Evolutionary conservation across 306 rosid species (phyloP).

Genomic region (Casuarina cunninghamiana): DNA sequence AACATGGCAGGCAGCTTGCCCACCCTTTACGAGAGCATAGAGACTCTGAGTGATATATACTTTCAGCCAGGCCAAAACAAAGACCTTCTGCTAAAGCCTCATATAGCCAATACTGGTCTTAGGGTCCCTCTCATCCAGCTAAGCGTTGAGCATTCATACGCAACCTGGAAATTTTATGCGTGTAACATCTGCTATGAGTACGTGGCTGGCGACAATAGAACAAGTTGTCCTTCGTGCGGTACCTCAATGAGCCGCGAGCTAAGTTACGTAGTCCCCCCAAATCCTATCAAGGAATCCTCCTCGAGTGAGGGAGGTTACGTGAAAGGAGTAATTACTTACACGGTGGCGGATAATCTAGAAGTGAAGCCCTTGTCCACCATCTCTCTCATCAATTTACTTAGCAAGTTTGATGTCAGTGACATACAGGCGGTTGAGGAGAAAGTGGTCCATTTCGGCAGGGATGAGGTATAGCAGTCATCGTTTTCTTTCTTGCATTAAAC

Average conservation of each 20-base stretch:
- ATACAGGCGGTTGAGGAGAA: constrained; percentile 25
- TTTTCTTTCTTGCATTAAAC: neutral
- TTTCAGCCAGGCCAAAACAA: neutral
- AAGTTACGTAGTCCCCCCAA: neutral
- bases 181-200: too few species aligned
- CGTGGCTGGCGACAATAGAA: too few species aligned
- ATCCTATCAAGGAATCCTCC: neutral
- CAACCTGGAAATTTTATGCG: too few species aligned
- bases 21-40: constrained; percentile 23
- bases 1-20: constrained; percentile 18
- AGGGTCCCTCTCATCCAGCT: neutral
- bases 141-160: neutral
- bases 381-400: constrained; percentile 7
- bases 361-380: constrained; percentile 35
- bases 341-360: constrained; percentile 40
- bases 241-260: too few species aligned
- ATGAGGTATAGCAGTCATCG: constrained; percentile 22
- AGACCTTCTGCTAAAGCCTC: constrained; percentile 4
- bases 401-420: constrained; percentile 22
- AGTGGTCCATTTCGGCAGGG: constrained; percentile 17
- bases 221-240: too few species aligned
- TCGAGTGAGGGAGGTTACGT: constrained; percentile 22
- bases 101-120: neutral
- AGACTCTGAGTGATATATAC: neutral
- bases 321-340: constrained; percentile 30